Percentiles rank a stretch among this genome's conserved stretches.
Conservation (phyloP, 768 basidiomycete species). For the Trametes maxima region DNA sequence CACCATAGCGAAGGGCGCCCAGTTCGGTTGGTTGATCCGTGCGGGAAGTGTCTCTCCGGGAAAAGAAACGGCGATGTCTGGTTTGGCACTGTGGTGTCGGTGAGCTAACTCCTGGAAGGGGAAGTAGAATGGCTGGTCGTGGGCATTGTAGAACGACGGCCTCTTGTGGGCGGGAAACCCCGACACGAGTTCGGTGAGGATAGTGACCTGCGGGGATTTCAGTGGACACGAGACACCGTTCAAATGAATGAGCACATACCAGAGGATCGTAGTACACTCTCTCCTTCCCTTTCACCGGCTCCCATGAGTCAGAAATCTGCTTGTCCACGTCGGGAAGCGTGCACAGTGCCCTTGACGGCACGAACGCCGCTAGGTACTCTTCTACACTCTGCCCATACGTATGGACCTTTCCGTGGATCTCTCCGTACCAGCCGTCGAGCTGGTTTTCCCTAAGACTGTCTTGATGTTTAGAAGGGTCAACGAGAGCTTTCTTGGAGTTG, state of each 20-base stretch:
- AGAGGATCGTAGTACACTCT: not conserved
- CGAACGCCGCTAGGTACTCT: not conserved
- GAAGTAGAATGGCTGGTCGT: conserved; percentile 12
- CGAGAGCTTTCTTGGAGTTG: too few relatives aligned
- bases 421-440: not conserved
- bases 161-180: not conserved
- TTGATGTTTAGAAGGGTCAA: too few relatives aligned
- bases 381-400: not conserved
- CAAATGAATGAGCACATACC: not conserved
- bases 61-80: conserved; percentile 1
- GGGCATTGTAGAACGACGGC: conserved; percentile 10
- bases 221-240: not conserved
- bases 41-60: not conserved
- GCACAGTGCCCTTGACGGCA: not conserved
- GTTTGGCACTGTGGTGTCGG: conserved; percentile 2
- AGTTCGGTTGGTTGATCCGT: not conserved
- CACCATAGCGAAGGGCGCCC: conserved; percentile 4
- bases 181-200: not conserved
- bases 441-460: not conserved
- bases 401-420: not conserved
- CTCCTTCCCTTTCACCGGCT: not conserved
- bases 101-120: conserved; percentile 12
- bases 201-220: not conserved
- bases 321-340: not conserved
- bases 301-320: not conserved